phyloP scores from a whole-genome alignment of 2,329 filamentous ascomycete species.

The Claviceps purpurea region DNA sequence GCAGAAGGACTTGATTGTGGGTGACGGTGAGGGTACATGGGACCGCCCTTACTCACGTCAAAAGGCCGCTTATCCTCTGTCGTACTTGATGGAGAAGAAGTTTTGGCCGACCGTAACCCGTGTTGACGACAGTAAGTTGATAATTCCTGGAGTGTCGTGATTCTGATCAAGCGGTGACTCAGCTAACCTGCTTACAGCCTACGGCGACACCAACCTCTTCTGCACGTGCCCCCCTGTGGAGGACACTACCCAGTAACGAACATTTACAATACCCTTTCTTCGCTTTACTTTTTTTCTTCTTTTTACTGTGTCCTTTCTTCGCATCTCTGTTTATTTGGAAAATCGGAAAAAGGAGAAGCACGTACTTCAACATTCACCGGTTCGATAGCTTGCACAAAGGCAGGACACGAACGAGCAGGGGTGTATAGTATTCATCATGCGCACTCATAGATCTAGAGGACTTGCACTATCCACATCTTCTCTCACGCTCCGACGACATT shows the following conservation, averaged over 20 bases:
- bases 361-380: background rate
- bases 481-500: background rate
- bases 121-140: slow-evolving; percentile 67
- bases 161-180: background rate
- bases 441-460: slow-evolving; percentile 1
- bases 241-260: slow-evolving; percentile 27
- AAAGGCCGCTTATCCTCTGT: slow-evolving; percentile 74
- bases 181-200: slow-evolving; percentile 34
- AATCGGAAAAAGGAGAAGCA: too few relatives aligned
- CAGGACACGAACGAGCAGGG: background rate
- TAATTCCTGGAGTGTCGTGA: background rate
- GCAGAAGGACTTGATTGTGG: slow-evolving; percentile 61
- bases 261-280: background rate
- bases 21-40: slow-evolving; percentile 49
- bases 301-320: background rate
- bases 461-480: background rate
- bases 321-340: background rate
- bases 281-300: background rate
- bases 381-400: background rate
- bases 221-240: slow-evolving; percentile 86
- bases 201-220: slow-evolving; percentile 85
- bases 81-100: slow-evolving; percentile 84
- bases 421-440: slow-evolving; percentile 3
- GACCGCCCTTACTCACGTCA: slow-evolving; percentile 68
- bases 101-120: slow-evolving; percentile 87